Base-by-base conservation (phyloP, 805 yeast genomes). In the Vanderwaltozyma verrucispora region DNA sequence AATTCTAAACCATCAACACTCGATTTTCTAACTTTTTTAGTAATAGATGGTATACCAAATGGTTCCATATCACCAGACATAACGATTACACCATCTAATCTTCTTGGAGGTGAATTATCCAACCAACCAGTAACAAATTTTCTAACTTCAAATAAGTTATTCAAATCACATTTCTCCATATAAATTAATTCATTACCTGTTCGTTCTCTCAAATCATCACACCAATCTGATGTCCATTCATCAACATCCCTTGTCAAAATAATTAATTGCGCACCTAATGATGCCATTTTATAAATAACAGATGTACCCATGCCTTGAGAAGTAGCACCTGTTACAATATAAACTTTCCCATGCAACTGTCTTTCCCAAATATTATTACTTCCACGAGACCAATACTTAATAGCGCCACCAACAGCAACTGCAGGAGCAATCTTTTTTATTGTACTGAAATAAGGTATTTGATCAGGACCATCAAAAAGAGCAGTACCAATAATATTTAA, bases 91-190 rank as follows among this genome's bases (percentile, higher is more conserved):
- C 94, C 94, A 60, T 92, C 99, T 32, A 92, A 65, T 38, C 99
- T 63, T 50, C 99, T 70, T 10, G 96, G 92, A 3, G 96, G 94
- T 24, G 77, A 65, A 52, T 83, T 87, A 57, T 92, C 94, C 41
- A 92, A 68, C 97, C 97, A 92, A 42, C 71, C 77, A 2, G 97
- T 88, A 21, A 96, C 96, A 65, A 92, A 92, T 53, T 77, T 77
- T 49, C 99, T 71, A 11, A 92, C 71, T 2, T 87, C 77, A 53
- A 77, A 65, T 39, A 92, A 64, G 38, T 84, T 77, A 14, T 74
- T 64, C 40, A 92, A 66, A 56, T 92, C 94, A 58, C 94, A 86
- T 48, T 78, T 73, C 53, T 92, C 99, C n/a, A 92, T 88, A 58
- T 84, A 89, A 32, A 92, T 75, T 68, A 89, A 56, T 37, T 71